Base-by-base conservation (phyloP, 2,329 filamentous ascomycete species). In the Botrytis byssoidea region DNA sequence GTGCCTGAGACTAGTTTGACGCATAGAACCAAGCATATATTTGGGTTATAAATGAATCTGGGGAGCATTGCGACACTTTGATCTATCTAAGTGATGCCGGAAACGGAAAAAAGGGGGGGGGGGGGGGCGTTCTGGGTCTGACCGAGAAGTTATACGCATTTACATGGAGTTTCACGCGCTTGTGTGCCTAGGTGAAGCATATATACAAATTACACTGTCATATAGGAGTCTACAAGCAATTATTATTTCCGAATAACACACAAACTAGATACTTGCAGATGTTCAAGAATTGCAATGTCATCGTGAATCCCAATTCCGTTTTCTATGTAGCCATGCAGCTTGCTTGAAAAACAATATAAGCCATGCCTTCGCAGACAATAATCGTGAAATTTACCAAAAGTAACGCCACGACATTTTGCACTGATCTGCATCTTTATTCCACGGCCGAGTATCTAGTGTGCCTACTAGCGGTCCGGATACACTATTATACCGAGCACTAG, bases 131-230 rank as follows among this genome's bases (percentile, higher is more conserved):
- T 65, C 42, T 71, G 69, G 69, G 18, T 40, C 51, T 61, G 25
- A 29, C 44, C 32, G 55, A 63, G 35, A 65, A n/a, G 55, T 18
- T 35, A 35, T 40, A 63, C 25, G 71, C 70, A 72, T 72, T 72
- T 68, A 68, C 63, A 44, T 59, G 63, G 61, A 72, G 60, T 60
- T 46, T 60, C 18, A 68, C 25, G 35, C 46, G 42, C 14, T 68
- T 40, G 40, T 35, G 20, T 65, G 29, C 46, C 22, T 42, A 68
- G 16, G 35, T 57, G 9, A 57, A 68, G 32, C 29, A 68, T 14
- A 55, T 40, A 40, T 40, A 55, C 25, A 40, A 29, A 40, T 9
- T 8, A 16, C 64, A n/a, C 65, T 25, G 25, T 68, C 35, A 55
- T 5, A 40, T 55, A 40, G 35, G 46, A 29, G 35, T n/a, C 22